phyloP scores from a whole-genome alignment of 2,329 filamentous ascomycete species.

The Metarhizium humberi region DNA sequence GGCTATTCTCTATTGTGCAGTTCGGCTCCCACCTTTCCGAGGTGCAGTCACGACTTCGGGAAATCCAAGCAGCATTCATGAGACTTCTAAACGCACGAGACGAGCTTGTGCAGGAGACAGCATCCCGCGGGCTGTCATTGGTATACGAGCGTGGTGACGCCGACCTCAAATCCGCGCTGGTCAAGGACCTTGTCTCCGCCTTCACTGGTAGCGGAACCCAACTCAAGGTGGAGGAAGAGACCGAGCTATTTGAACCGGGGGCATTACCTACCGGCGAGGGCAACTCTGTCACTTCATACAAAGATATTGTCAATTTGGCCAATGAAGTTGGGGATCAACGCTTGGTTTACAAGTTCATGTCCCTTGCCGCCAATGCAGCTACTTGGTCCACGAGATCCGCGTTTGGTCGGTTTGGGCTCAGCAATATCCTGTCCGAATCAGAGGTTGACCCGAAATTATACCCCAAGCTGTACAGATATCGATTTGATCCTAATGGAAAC shows the following conservation, averaged over 20 bases:
- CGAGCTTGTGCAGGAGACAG: slow-evolving; percentile 91
- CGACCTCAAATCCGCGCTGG: slow-evolving; percentile 69
- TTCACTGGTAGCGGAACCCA: slow-evolving; percentile 71
- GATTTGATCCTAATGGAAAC: slow-evolving; percentile 90
- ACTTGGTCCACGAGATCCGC: slow-evolving; percentile 97
- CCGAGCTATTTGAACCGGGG: slow-evolving; percentile 86
- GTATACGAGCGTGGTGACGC: slow-evolving; percentile 90
- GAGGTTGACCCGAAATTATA: slow-evolving; percentile 88
- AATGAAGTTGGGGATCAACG: slow-evolving; percentile 93
- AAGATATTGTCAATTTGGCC: slow-evolving; percentile 92
- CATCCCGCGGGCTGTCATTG: slow-evolving; percentile 79
- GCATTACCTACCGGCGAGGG: slow-evolving; percentile 85
- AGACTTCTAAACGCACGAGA: slow-evolving; percentile 78
- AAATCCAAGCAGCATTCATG: slow-evolving; percentile 83
- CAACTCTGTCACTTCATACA: slow-evolving; percentile 86
- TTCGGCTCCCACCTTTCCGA: slow-evolving; percentile 74
- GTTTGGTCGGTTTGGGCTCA: slow-evolving; percentile 88
- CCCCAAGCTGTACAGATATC: slow-evolving; percentile 86
- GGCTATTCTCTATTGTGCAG: slow-evolving; percentile 86
- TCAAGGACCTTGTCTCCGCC: slow-evolving; percentile 77
- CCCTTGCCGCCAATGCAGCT: slow-evolving; percentile 85
- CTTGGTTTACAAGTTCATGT: slow-evolving; percentile 98
- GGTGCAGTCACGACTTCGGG: slow-evolving; percentile 63
- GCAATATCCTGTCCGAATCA: slow-evolving; percentile 83
- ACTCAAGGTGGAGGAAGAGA: slow-evolving; percentile 81